Base-by-base conservation (phyloP, 2,329 filamentous ascomycete genomes). In the Trichoderma sp. region DNA sequence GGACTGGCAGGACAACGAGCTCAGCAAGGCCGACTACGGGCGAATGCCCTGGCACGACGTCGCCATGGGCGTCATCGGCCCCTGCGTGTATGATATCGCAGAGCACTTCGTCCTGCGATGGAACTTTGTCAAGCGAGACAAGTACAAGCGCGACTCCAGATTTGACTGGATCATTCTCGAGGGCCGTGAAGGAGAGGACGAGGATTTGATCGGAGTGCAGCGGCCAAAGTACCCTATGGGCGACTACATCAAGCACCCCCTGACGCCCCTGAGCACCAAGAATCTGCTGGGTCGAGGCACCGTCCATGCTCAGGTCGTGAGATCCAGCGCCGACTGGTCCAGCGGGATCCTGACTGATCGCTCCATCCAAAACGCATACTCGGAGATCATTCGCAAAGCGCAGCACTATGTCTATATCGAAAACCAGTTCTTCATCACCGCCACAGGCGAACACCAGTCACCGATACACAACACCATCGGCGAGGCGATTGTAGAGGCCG, bases 41-140 rank as follows among this genome's bases (percentile, higher is more conserved):
- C 89, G 95, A 34, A 98, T 99, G 95, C 94, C 94, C 0, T 99
- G 95, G 95, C 93, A 98, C 74, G 95, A 99, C 75, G 93, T 97
- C 3, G 85, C 91, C 10, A 96, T 98, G 90, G 93, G 90, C 14
- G 71, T 97, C n/a, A 85, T 95, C 65, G 94, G 95, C 0, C 92
- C 93, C 19, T 91, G 89, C 69, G 91, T 97, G 12, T 93, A 94
- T 74, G 94, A 98, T 73, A 95, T 99, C 71, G 93, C 93, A 0
- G 93, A 97, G 77, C 93, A 98, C 75, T 99, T 98, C 71, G 88
- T 96, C 9, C 80, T 97, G 52, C 87, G 95, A 41, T 98, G 94
- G 95, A 98, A 99, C 74, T 97, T 97, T 72, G 84, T 94, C 78
- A 98, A 98, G 79, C 88, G 94, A 43, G 94, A 98, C 82, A 98